Percentiles rank a stretch among this genome's conserved stretches.
Conservation (phyloP, 495 filamentous ascomycete genomes). For the Aspergillus asperescens region DNA sequence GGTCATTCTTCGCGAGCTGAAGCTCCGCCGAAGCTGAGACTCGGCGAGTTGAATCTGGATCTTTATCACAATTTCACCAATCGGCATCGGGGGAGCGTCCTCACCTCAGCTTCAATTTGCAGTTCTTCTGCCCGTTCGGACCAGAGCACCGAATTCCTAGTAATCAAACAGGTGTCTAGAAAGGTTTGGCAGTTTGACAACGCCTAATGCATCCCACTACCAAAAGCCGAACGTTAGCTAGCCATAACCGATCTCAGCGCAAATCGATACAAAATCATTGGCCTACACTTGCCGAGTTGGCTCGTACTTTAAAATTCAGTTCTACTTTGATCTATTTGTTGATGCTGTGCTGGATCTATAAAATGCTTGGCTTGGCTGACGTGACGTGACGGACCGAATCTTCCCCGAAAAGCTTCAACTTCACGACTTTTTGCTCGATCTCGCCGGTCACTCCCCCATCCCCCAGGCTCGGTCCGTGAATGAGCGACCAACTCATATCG, state of each 20-base stretch:
- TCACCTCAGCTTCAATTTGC: too few relatives aligned
- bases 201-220: too few relatives aligned
- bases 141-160: too few relatives aligned
- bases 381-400: slow-evolving; percentile 17
- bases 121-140: too few relatives aligned
- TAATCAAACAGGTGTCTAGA: too few relatives aligned
- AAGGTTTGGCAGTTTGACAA: too few relatives aligned
- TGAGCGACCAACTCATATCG: not conserved
- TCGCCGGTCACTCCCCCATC: not conserved
- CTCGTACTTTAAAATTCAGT: too few relatives aligned
- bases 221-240: not conserved
- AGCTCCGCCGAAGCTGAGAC: too few relatives aligned
- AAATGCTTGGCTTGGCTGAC: slow-evolving; percentile 3
- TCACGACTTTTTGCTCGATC: slow-evolving; percentile 2
- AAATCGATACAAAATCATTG: not conserved
- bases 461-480: not conserved
- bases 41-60: too few relatives aligned
- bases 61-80: too few relatives aligned
- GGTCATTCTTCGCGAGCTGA: too few relatives aligned
- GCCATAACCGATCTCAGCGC: not conserved
- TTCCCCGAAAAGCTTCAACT: slow-evolving; percentile 20
- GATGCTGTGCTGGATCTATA: not conserved
- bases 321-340: not conserved
- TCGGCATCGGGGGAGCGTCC: too few relatives aligned
- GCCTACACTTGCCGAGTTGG: not conserved